Evolutionary conservation across 1,139 yeast genomes (phyloP).

Genomic region (Suhomyces bokatorum): DNA sequence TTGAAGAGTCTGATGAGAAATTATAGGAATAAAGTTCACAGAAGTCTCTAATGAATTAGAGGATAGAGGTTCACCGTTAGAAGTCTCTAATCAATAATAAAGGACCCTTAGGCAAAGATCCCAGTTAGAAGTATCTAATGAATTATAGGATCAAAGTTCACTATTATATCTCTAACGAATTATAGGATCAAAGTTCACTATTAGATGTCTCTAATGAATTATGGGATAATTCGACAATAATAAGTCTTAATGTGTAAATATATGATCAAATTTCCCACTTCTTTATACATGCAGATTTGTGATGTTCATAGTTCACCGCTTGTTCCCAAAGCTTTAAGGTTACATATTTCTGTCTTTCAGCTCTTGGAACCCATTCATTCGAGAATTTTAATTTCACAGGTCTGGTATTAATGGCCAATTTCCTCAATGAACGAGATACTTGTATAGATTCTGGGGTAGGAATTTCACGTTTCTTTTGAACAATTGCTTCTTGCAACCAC

Average conservation of each 20-base stretch:
- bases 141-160: no score
- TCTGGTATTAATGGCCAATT: constrained; percentile 8
- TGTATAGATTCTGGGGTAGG: background rate
- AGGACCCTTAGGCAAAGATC: no score
- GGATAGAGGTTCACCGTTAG: no score
- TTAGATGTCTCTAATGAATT: no score
- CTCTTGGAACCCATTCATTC: constrained; percentile 24
- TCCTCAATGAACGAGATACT: constrained; percentile 1
- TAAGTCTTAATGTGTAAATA: no score
- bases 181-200: no score
- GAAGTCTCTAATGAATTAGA: background rate
- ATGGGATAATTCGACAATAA: no score
- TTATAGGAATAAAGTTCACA: no score
- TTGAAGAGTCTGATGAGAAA: no score
- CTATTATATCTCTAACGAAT: no score
- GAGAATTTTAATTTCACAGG: constrained; percentile 14
- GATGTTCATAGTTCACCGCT: constrained; percentile 1
- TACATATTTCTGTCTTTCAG: constrained; percentile 22
- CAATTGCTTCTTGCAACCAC: constrained; percentile 24
- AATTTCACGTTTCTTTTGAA: background rate
- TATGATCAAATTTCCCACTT: background rate
- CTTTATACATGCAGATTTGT: background rate
- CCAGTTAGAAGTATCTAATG: no score
- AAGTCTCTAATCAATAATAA: no score
- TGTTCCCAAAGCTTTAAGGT: constrained; percentile 16